Evolutionary conservation across 441 rosid genomes (phyloP).

Genomic region (Jatropha podagrica): DNA sequence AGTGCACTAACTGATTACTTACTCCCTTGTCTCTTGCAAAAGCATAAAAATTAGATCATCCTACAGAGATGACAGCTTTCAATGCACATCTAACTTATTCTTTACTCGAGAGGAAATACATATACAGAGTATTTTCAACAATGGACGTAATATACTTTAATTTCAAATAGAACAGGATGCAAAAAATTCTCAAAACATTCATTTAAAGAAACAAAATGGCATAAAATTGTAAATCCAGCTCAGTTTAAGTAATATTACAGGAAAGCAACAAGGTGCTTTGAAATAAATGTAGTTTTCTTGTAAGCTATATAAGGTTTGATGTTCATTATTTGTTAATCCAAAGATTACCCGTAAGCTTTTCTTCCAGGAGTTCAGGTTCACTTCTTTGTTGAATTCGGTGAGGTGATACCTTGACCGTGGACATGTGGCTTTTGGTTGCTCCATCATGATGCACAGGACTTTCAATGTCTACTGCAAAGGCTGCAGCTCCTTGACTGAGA

Average conservation of each 20-base stretch:
- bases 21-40: too few species aligned
- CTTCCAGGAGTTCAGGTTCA: constrained; percentile 31
- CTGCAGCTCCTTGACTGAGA: constrained; percentile 76
- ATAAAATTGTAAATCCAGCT: background rate
- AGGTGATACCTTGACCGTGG: constrained; percentile 44
- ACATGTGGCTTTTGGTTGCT: constrained; percentile 26
- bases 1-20: too few species aligned
- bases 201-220: background rate
- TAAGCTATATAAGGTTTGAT: background rate
- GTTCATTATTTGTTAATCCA: constrained; percentile 3
- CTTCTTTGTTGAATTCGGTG: constrained; percentile 63
- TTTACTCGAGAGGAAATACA: background rate
- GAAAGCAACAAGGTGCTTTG: background rate
- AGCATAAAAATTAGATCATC: too few species aligned
- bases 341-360: constrained; percentile 49
- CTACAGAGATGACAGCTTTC: background rate
- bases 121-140: background rate
- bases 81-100: background rate
- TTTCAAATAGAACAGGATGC: constrained; percentile 5
- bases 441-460: constrained; percentile 33
- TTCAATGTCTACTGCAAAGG: constrained; percentile 75
- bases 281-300: background rate
- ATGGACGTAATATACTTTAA: background rate
- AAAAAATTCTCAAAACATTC: background rate
- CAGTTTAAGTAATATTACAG: background rate